Percentiles rank a stretch among this genome's conserved stretches.
These are phyloP conservation scores for Urochloa ruziziensis DNA, from an alignment of 176 grass and related monocot species.

Conservation along the genomic window DNA sequence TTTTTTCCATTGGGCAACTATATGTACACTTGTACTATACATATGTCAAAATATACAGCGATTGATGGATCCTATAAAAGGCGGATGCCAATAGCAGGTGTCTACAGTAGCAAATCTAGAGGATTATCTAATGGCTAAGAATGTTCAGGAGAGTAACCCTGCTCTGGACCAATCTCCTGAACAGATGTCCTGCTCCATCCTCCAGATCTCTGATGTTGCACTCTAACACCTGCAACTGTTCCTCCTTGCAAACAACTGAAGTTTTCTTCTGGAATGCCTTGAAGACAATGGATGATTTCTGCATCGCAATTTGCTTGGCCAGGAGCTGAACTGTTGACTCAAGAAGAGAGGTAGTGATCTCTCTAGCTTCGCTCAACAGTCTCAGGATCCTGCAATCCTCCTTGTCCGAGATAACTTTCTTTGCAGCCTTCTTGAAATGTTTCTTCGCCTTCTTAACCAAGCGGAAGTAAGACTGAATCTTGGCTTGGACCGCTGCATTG, in stretches of 20 bases:
- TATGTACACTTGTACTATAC: conserved; percentile 31
- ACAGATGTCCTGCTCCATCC: conserved; percentile 45
- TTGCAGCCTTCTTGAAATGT: conserved; percentile 48
- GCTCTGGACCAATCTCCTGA: conserved; percentile 53
- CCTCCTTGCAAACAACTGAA: conserved; percentile 24
- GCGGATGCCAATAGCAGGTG: conserved; percentile 32
- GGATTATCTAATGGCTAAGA: conserved; percentile 32
- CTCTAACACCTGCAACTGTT: conserved; percentile 38
- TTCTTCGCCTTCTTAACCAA: conserved; percentile 60
- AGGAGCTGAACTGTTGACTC: conserved; percentile 35
- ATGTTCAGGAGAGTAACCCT: conserved; percentile 58
- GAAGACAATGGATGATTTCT: conserved; percentile 39
- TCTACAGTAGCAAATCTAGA: not conserved
- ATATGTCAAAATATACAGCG: not conserved
- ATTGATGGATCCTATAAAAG: conserved; percentile 35
- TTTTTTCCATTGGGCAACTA: conserved; percentile 12
- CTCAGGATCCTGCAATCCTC: conserved; percentile 23
- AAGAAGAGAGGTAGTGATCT: conserved; percentile 48
- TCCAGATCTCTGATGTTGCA: conserved; percentile 36
- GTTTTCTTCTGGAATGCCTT: conserved; percentile 47
- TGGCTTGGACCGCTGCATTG: conserved; percentile 8
- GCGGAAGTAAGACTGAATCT: conserved; percentile 42
- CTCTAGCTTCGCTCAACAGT: conserved; percentile 50
- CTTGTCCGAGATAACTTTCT: conserved; percentile 36
- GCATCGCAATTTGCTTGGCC: conserved; percentile 25